phyloP scores from a whole-genome alignment of 208 protist genomes.

The Trypanosoma congolense region DNA sequence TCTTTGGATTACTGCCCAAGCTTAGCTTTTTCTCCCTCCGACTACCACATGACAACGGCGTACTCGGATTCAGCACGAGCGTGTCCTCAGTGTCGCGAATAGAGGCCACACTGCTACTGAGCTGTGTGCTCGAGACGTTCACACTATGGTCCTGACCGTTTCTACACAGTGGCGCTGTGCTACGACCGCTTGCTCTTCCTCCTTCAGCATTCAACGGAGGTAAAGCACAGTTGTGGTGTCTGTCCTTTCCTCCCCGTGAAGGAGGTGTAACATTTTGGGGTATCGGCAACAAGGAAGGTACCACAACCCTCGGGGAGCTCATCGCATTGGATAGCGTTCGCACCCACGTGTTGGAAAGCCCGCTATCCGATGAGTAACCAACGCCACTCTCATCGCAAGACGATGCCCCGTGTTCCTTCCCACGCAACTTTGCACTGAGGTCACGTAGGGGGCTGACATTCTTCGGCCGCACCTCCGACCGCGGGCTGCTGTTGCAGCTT shows the following conservation, averaged over 20 bases:
- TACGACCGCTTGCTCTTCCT: not conserved
- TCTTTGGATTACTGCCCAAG: not conserved
- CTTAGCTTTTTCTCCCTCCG: not conserved
- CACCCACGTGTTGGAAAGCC: conserved; percentile 6
- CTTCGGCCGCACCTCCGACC: not conserved
- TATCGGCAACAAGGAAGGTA: conserved; percentile 8
- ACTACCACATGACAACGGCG: not conserved
- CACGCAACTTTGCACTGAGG: conserved; percentile 6
- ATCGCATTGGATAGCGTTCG: not conserved
- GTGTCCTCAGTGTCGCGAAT: conserved; percentile 13
- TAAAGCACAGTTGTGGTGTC: not conserved
- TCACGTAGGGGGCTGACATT: conserved; percentile 9
- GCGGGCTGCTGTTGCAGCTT: not conserved
- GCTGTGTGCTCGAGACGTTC: not conserved
- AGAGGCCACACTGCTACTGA: not conserved
- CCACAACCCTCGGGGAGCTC: conserved; percentile 14
- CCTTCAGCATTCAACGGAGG: conserved; percentile 3
- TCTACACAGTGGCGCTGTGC: not conserved
- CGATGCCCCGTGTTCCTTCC: not conserved
- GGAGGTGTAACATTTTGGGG: not conserved
- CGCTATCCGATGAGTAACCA: conserved; percentile 12
- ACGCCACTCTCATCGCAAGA: conserved; percentile 5
- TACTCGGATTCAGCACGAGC: not conserved
- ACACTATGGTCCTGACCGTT: not conserved
- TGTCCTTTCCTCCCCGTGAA: not conserved